These are phyloP conservation scores for Neonectria hederae DNA, from an alignment of 2,329 filamentous ascomycete species.

Conservation along the genomic window DNA sequence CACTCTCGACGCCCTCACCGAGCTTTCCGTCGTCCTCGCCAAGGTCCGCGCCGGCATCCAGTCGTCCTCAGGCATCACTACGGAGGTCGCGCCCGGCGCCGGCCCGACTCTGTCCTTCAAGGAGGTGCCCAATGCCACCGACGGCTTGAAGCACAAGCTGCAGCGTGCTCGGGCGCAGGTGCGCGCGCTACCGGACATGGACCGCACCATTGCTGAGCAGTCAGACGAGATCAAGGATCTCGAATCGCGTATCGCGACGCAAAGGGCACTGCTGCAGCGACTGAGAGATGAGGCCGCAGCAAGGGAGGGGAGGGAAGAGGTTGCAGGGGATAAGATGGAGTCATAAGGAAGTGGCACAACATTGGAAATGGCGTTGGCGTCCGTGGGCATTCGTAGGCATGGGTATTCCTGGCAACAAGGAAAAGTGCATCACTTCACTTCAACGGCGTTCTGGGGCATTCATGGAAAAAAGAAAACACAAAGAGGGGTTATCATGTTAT, in stretches of 20 bases:
- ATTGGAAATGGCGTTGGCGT: slow-evolving; percentile 19
- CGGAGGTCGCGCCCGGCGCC: slow-evolving; percentile 50
- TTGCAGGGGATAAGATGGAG: slow-evolving; percentile 53
- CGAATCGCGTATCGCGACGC: slow-evolving; percentile 69
- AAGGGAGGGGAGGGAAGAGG: slow-evolving; percentile 46
- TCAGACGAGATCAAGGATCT: slow-evolving; percentile 74
- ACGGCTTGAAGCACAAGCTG: slow-evolving; percentile 83
- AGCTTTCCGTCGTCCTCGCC: slow-evolving; percentile 80
- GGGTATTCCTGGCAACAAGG: slow-evolving; percentile 1
- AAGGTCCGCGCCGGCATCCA: slow-evolving; percentile 69
- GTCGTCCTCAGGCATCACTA: slow-evolving; percentile 51
- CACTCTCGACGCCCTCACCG: slow-evolving; percentile 85
- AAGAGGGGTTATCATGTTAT: slow-evolving; percentile 24
- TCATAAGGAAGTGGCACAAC: slow-evolving; percentile 39
- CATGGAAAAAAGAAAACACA: slow-evolving; percentile 2
- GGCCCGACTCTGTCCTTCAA: slow-evolving; percentile 64
- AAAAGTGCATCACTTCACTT: slow-evolving; percentile 13
- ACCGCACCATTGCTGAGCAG: slow-evolving; percentile 73
- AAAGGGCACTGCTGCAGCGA: slow-evolving; percentile 66
- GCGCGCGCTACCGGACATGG: slow-evolving; percentile 74
- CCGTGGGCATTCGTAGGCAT: slow-evolving; percentile 3
- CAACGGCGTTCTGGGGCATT: slow-evolving; percentile 25
- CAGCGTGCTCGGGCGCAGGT: slow-evolving; percentile 78
- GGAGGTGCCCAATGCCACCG: slow-evolving; percentile 81
- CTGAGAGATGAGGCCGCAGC: slow-evolving; percentile 59